Conservation (phyloP, 352 stramenopile genomes). For the Aphanomyces invadans region DNA sequence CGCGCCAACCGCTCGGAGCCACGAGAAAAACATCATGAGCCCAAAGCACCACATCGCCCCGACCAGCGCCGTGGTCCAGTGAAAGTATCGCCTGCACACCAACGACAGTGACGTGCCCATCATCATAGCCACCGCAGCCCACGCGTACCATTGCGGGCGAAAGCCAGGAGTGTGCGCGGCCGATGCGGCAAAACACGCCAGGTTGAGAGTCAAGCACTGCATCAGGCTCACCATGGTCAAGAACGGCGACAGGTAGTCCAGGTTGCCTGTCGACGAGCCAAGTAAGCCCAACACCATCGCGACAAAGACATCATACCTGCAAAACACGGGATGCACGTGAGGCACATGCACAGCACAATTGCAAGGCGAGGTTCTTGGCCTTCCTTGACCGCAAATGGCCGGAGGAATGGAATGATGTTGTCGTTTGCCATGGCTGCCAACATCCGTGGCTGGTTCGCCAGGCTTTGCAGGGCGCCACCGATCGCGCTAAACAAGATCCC, state of each 20-base stretch:
- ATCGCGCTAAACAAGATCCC: conserved; percentile 49
- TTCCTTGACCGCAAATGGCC: conserved; percentile 28
- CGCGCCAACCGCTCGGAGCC: conserved; percentile 30
- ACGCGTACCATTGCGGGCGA: conserved; percentile 38
- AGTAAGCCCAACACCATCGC: background rate
- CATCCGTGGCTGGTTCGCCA: conserved; percentile 49
- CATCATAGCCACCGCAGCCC: background rate
- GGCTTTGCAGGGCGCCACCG: conserved; percentile 47
- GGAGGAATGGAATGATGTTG: conserved; percentile 48
- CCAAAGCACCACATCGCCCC: conserved; percentile 49
- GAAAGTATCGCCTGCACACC: conserved; percentile 43
- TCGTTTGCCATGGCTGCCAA: conserved; percentile 53
- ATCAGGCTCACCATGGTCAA: conserved; percentile 76
- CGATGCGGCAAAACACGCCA: conserved; percentile 53
- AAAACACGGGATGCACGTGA: conserved; percentile 46
- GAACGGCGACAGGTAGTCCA: conserved; percentile 67
- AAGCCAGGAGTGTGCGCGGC: conserved; percentile 52
- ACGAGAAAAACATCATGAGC: conserved; percentile 54
- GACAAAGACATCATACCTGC: conserved; percentile 21
- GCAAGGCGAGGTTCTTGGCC: conserved; percentile 27
- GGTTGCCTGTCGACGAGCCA: conserved; percentile 32
- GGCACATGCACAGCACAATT: conserved; percentile 41
- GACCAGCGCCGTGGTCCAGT: conserved; percentile 52
- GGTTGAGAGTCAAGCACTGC: conserved; percentile 66
- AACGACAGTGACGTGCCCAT: too few relatives aligned